These are phyloP conservation scores for Xylariales sp. DNA, from an alignment of 2,329 filamentous ascomycete species.

Conservation along the genomic window DNA sequence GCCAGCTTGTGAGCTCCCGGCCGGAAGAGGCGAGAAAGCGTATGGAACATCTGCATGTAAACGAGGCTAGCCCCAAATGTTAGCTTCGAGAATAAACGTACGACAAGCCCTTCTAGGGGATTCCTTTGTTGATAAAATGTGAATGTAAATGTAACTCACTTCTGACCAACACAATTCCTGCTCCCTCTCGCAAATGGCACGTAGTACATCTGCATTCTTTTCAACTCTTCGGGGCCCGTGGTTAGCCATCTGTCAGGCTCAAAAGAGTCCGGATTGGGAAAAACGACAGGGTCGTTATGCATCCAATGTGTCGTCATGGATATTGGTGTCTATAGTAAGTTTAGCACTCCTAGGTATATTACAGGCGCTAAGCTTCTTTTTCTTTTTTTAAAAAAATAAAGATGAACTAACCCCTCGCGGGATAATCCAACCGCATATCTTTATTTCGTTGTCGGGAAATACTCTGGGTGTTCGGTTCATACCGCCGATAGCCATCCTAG, in stretches of 20 bases:
- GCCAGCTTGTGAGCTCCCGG: background rate
- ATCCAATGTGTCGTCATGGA: conserved; percentile 24
- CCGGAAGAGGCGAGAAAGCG: conserved; percentile 20
- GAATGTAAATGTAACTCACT: background rate
- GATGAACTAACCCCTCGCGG: conserved; percentile 11
- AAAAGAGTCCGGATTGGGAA: conserved; percentile 17
- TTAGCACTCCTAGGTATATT: background rate
- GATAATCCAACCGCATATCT: conserved; percentile 16
- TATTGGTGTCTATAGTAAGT: conserved; percentile 6
- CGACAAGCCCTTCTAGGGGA: background rate
- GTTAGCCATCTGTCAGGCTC: conserved; percentile 20
- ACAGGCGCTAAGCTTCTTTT: background rate
- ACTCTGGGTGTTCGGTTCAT: conserved; percentile 19
- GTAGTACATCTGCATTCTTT: conserved; percentile 13
- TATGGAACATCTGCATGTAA: conserved; percentile 21
- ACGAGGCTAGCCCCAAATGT: background rate
- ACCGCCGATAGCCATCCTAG: conserved; percentile 22
- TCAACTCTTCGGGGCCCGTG: background rate
- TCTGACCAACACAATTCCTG: conserved; percentile 12
- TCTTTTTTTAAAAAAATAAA: background rate
- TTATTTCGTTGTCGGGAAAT: conserved; percentile 3
- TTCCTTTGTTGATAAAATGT: too few relatives aligned
- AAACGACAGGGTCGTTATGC: conserved; percentile 18
- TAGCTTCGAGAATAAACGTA: background rate
- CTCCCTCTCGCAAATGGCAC: conserved; percentile 19